A percentile compares a stretch with the other conserved stretches of the same genome.
Evolutionary conservation across 495 filamentous ascomycete species (phyloP).

Genomic region (Xylona heveae): DNA sequence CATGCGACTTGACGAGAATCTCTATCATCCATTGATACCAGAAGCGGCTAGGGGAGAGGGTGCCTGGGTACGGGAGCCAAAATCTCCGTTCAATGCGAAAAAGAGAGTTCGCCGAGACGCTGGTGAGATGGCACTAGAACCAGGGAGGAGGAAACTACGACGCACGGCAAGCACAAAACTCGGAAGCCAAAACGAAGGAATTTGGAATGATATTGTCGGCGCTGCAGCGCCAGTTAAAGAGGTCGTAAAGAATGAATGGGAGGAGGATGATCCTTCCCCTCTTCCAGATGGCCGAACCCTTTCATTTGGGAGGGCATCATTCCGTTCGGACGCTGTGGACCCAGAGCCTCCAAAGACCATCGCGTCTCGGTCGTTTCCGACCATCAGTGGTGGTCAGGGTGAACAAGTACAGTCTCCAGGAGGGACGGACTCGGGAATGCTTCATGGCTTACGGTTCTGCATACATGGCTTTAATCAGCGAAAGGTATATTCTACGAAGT

Average conservation of each 20-base stretch:
- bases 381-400: background rate
- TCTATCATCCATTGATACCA: constrained; percentile 55
- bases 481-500: constrained; percentile 17
- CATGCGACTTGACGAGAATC: constrained; percentile 74
- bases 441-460: constrained; percentile 35
- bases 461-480: constrained; percentile 41
- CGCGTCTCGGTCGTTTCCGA: too few species aligned
- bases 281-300: background rate
- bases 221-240: constrained; percentile 18
- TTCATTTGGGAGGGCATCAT: too few species aligned
- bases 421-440: constrained; percentile 17
- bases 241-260: constrained; percentile 14
- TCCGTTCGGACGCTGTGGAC: background rate
- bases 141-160: constrained; percentile 48
- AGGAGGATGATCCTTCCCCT: constrained; percentile 16
- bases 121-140: constrained; percentile 2
- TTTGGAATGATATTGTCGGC: constrained; percentile 79
- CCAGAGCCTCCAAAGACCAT: background rate
- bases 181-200: constrained; percentile 50
- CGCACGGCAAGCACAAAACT: constrained; percentile 63
- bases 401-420: background rate
- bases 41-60: constrained; percentile 47
- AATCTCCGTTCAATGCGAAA: constrained; percentile 11
- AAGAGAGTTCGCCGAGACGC: constrained; percentile 27
- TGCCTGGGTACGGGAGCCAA: constrained; percentile 40